Percentiles rank a stretch among this genome's conserved stretches.
These are phyloP conservation scores for Aureobasidium sp. DNA, from an alignment of 2,329 filamentous ascomycete genomes.

Conservation along the genomic window DNA sequence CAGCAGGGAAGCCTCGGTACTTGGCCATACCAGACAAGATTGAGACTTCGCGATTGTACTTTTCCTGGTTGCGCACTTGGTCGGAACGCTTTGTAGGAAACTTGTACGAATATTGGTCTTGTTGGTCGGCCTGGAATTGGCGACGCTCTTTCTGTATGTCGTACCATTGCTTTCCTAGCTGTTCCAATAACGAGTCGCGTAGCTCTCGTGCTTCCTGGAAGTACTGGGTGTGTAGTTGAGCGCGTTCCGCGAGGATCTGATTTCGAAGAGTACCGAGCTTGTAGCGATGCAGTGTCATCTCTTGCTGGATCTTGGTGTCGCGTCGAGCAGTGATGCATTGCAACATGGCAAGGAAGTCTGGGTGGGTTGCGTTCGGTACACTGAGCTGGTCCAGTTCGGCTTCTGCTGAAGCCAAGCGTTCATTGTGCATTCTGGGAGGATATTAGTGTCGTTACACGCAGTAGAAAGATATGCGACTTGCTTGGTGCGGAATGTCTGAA, in stretches of 20 bases:
- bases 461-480: background rate
- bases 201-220: constrained; percentile 79
- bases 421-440: constrained; percentile 59
- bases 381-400: constrained; percentile 53
- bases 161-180: constrained; percentile 83
- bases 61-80: constrained; percentile 74
- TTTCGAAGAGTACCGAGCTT: constrained; percentile 64
- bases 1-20: constrained; percentile 91
- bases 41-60: constrained; percentile 93
- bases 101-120: constrained; percentile 72
- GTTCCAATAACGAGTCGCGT: constrained; percentile 69
- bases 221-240: constrained; percentile 83
- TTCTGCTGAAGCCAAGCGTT: constrained; percentile 75
- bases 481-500: constrained; percentile 64
- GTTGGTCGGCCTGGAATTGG: constrained; percentile 65
- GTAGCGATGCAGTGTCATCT: constrained; percentile 64
- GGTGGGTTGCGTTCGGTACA: constrained; percentile 60
- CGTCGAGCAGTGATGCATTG: constrained; percentile 75
- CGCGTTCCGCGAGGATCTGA: constrained; percentile 69
- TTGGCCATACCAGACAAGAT: constrained; percentile 85
- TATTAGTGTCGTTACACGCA: background rate
- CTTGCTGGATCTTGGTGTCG: constrained; percentile 69
- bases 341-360: constrained; percentile 85
- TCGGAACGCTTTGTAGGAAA: constrained; percentile 70
- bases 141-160: constrained; percentile 84